Percentiles rank a stretch among this genome's conserved stretches.
Conservation (phyloP, 176 grass and related monocot genomes). For the Chrysopogon serrulatus region DNA sequence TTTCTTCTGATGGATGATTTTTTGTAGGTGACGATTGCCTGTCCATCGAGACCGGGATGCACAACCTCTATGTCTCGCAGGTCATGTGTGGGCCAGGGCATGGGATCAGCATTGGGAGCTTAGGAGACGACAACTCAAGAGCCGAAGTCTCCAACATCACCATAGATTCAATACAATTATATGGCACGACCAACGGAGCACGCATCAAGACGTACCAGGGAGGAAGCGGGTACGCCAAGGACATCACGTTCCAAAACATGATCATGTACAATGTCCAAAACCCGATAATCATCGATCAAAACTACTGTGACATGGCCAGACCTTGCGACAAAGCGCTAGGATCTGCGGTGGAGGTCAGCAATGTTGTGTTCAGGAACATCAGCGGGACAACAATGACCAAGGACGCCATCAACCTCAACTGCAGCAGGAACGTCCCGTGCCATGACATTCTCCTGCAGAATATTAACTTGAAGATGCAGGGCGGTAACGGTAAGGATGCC, state of each 20-base stretch:
- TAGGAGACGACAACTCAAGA: constrained; percentile 20
- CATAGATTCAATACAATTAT: constrained; percentile 12
- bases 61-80: not conserved
- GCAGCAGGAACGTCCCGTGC: constrained; percentile 33
- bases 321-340: constrained; percentile 23
- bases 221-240: too few relatives aligned
- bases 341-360: constrained; percentile 47
- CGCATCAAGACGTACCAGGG: constrained; percentile 71
- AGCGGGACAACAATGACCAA: constrained; percentile 58
- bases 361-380: constrained; percentile 58
- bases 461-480: constrained; percentile 35
- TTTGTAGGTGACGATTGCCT: constrained; percentile 29
- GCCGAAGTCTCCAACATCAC: constrained; percentile 40
- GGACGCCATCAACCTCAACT: too few relatives aligned
- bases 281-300: constrained; percentile 59
- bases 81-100: constrained; percentile 33
- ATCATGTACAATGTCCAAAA: constrained; percentile 38
- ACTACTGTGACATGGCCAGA: constrained; percentile 36
- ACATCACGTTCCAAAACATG: constrained; percentile 56
- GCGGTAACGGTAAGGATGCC: not conserved
- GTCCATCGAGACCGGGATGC: constrained; percentile 30
- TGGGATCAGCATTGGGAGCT: constrained; percentile 57
- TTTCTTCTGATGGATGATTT: not conserved
- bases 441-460: constrained; percentile 31
- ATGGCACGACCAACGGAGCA: constrained; percentile 57